Conservation (phyloP, 2,329 filamentous ascomycete genomes). For the Botrytis medusae region DNA sequence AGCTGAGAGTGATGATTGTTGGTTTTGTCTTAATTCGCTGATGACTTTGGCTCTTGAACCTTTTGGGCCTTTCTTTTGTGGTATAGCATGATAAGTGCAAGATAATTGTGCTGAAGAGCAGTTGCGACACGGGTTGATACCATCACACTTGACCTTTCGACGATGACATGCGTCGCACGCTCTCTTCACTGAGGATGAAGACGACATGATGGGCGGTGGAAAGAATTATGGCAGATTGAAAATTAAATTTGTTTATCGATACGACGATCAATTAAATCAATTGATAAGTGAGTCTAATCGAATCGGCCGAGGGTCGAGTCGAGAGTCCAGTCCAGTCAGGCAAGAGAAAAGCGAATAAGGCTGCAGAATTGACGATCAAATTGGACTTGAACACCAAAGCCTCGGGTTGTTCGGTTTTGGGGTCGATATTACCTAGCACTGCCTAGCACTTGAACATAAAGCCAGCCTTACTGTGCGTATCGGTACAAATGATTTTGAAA, state of each 20-base stretch:
- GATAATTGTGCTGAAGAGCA: constrained; percentile 65
- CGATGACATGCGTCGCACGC: constrained; percentile 74
- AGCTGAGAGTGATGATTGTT: constrained; percentile 63
- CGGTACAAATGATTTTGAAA: not conserved
- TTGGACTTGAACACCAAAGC: not conserved
- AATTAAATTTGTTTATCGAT: not conserved
- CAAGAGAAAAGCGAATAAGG: constrained; percentile 1
- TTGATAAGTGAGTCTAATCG: not conserved
- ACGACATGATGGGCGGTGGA: constrained; percentile 27
- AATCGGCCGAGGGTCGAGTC: not conserved
- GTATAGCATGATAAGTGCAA: constrained; percentile 74
- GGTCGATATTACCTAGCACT: not conserved
- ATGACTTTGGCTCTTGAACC: constrained; percentile 74
- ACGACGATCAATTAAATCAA: constrained; percentile 4
- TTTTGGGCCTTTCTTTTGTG: constrained; percentile 75
- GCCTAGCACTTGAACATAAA: not conserved
- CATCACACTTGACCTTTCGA: constrained; percentile 73
- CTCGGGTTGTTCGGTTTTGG: not conserved
- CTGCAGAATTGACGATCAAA: constrained; percentile 1
- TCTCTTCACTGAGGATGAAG: constrained; percentile 47
- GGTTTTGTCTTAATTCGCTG: constrained; percentile 68
- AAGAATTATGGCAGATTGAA: not conserved
- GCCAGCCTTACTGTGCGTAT: not conserved
- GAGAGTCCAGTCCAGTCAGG: not conserved
- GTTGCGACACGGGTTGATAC: constrained; percentile 68